A percentile compares a stretch with the other conserved stretches of the same genome.
phyloP scores from a whole-genome alignment of 176 grass and related monocot species.

The Eleusine indica region DNA sequence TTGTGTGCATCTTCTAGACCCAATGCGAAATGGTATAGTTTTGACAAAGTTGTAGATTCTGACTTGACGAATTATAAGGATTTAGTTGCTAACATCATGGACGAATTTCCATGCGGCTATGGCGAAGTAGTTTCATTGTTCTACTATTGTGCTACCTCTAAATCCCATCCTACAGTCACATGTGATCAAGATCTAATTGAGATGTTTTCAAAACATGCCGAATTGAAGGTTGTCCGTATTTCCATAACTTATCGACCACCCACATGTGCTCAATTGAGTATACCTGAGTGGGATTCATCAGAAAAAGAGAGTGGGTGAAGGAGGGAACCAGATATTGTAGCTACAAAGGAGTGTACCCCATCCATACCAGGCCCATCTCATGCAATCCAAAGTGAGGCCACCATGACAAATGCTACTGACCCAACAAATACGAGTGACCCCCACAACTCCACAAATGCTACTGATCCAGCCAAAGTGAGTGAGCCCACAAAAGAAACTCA shows the following conservation, averaged over 20 bases:
- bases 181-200: neutral
- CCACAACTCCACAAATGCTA: no score
- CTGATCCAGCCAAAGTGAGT: neutral
- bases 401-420: no score
- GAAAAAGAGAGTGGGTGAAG: neutral
- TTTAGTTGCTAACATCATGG: neutral
- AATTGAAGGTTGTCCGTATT: neutral
- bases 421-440: no score
- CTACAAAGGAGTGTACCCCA: neutral
- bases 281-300: neutral
- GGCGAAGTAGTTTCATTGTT: neutral
- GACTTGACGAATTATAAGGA: neutral
- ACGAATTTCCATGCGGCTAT: neutral
- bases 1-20: neutral
- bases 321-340: neutral
- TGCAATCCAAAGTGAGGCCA: neutral
- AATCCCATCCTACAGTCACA: neutral
- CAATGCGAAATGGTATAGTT: neutral
- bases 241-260: neutral
- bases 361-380: neutral
- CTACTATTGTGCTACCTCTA: neutral
- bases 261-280: neutral
- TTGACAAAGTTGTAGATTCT: neutral
- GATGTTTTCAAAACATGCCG: neutral
- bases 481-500: neutral